Conservation (phyloP, 2,329 filamentous ascomycete species). For the Fusarium coffeatum region DNA sequence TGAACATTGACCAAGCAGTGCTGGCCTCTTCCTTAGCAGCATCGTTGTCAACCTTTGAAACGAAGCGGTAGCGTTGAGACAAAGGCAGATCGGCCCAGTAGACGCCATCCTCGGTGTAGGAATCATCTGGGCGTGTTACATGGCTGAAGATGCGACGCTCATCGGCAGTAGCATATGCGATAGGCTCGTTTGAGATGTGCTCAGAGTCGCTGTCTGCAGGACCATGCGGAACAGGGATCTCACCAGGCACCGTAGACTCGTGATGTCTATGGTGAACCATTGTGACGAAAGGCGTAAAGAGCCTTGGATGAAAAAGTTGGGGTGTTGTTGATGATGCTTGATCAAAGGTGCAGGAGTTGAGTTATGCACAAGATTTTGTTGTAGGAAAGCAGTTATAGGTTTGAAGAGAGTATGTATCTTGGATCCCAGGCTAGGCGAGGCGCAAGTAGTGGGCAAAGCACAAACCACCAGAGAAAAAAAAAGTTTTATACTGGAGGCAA, state of each 20-base stretch:
- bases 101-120: slow-evolving; percentile 81
- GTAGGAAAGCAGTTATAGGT: neutral
- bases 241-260: slow-evolving; percentile 56
- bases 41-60: slow-evolving; percentile 75
- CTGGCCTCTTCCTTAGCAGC: slow-evolving; percentile 76
- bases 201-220: slow-evolving; percentile 59
- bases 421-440: slow-evolving; percentile 5
- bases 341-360: neutral
- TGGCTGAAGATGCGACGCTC: slow-evolving; percentile 77
- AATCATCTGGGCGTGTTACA: slow-evolving; percentile 88
- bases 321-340: neutral
- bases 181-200: slow-evolving; percentile 57
- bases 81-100: slow-evolving; percentile 94
- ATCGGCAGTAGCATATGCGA: slow-evolving; percentile 57
- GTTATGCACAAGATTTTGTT: slow-evolving; percentile 1
- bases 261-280: slow-evolving; percentile 46
- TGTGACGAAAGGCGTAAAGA: slow-evolving; percentile 11
- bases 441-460: slow-evolving; percentile 6
- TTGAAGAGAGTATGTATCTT: neutral
- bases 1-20: slow-evolving; percentile 81
- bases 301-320: slow-evolving; percentile 3
- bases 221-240: slow-evolving; percentile 67
- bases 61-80: slow-evolving; percentile 77
- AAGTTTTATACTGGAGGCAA: slow-evolving; percentile 27
- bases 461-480: slow-evolving; percentile 20